Conservation (phyloP, 2,329 filamentous ascomycete genomes). For the Phaeomoniella chlamydospora region DNA sequence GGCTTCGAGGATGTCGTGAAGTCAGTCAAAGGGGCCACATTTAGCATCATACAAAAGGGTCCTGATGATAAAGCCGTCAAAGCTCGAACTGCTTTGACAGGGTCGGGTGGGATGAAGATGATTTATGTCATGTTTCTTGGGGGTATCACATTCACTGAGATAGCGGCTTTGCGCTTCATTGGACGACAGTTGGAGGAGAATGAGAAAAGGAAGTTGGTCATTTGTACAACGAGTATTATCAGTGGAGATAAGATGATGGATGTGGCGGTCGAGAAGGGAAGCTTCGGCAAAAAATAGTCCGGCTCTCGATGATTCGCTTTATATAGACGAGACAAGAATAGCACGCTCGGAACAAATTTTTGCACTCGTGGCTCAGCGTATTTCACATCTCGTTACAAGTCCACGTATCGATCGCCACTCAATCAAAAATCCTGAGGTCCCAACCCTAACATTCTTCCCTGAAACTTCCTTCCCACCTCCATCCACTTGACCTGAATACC, state of each 20-base stretch:
- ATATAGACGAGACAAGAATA: no score
- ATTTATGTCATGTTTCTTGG: conserved; percentile 95
- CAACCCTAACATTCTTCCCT: conserved; percentile 12
- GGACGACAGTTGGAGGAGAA: conserved; percentile 62
- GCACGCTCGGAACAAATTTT: no score
- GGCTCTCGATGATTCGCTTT: no score
- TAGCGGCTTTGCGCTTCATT: conserved; percentile 84
- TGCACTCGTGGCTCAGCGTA: no score
- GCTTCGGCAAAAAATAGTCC: conserved; percentile 30
- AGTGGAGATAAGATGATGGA: conserved; percentile 84
- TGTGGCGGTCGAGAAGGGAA: conserved; percentile 59
- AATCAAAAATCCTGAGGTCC: not conserved
- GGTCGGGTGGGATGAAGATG: conserved; percentile 63
- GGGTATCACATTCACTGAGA: conserved; percentile 93
- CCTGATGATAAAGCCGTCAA: conserved; percentile 76
- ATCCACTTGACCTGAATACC: conserved; percentile 66
- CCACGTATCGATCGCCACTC: no score
- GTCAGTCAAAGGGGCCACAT: conserved; percentile 73
- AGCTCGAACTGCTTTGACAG: conserved; percentile 68
- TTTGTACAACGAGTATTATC: conserved; percentile 84
- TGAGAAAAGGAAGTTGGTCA: conserved; percentile 59
- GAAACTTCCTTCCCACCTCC: conserved; percentile 35
- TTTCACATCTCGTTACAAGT: no score
- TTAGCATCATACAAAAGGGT: conserved; percentile 83
- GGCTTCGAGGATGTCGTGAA: conserved; percentile 89